Base-by-base conservation (phyloP, 768 basidiomycete genomes). In the Auricularia sp. region DNA sequence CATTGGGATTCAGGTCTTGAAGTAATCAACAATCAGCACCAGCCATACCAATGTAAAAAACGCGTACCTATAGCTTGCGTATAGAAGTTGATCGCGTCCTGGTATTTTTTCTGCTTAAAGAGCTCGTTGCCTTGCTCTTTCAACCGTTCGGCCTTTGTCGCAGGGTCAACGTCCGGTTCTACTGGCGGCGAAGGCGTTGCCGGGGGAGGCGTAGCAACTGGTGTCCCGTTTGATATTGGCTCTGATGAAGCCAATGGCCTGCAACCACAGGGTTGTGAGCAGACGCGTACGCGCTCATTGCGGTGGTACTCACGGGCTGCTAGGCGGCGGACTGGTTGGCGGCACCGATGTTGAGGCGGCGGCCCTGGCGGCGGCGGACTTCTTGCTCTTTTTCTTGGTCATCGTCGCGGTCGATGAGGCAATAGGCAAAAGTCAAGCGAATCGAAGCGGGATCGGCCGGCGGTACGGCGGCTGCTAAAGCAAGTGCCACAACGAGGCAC, bases 81-180 rank as follows among this genome's bases (percentile, higher is more conserved):
- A 70, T 95, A 95, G 68, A 82, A 85, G 0, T 79, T 78, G 6
- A 86, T 73, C 0, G 93, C 93, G 21, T 89, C 87, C 34, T 80
- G 69, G 37, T 85, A 75, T 65, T 79, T 79, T 2, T 81, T 81
- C 0, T 70, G 64, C 75, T 93, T 92, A 76, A 94, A 95, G 1
- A 83, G 80, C 1, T 74, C 70, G 68, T 95, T 94, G 0, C 93
- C 93, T 67, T 92, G 91, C 67, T 94, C 92, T 70, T 94, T 94
- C 58, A 89, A 72, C 65, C 84, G 78, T 66, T 95, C 92, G 14
- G 94, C 85, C 42, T 90, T 88, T 69, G 88, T 90, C 21, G 91
- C 81, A 6, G 89, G 84, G 73, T 86, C 88, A 51, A 92, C 82
- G 47, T 51, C 21, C 11, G 1, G 18, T 18, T 51, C 47, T 16